These are phyloP conservation scores for Lasiosphaeria miniovina DNA, from an alignment of 495 filamentous ascomycete genomes.

Conservation along the genomic window DNA sequence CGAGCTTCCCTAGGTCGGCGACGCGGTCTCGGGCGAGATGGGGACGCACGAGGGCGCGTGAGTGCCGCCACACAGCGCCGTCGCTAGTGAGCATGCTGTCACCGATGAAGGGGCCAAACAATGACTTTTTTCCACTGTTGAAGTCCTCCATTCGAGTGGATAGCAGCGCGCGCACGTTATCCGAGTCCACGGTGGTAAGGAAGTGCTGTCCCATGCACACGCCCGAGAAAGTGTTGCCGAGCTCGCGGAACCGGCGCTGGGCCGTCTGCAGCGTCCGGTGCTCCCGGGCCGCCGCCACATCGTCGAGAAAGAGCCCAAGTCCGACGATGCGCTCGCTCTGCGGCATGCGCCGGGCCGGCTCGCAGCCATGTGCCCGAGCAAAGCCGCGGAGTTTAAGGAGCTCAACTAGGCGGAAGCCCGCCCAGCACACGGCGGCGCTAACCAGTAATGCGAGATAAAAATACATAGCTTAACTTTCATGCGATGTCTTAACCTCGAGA, in stretches of 20 bases:
- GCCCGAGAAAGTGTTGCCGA: neutral
- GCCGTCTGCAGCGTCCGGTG: conserved; percentile 1
- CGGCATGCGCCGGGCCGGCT: neutral
- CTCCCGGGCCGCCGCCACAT: neutral
- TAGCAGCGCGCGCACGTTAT: neutral
- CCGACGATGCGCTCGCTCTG: neutral
- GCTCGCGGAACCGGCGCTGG: neutral
- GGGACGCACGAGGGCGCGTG: neutral
- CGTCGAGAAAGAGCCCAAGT: neutral
- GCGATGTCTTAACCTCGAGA: too few relatives aligned
- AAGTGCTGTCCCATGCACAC: neutral
- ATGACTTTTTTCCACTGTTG: neutral
- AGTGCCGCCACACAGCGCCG: neutral
- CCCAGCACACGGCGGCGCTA: neutral
- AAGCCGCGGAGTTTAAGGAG: neutral
- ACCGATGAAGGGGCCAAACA: neutral
- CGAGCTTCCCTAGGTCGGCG: neutral
- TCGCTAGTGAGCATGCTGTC: neutral
- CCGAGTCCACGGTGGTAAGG: neutral
- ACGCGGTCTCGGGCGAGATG: neutral
- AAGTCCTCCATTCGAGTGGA: neutral
- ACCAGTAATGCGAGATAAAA: conserved; percentile 1
- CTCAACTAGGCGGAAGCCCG: neutral
- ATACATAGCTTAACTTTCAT: neutral
- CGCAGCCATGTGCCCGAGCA: neutral